A percentile compares a stretch with the other conserved stretches of the same genome.
Conservation (phyloP, 805 yeast species). For the Aciculoconidium aculeatum region DNA sequence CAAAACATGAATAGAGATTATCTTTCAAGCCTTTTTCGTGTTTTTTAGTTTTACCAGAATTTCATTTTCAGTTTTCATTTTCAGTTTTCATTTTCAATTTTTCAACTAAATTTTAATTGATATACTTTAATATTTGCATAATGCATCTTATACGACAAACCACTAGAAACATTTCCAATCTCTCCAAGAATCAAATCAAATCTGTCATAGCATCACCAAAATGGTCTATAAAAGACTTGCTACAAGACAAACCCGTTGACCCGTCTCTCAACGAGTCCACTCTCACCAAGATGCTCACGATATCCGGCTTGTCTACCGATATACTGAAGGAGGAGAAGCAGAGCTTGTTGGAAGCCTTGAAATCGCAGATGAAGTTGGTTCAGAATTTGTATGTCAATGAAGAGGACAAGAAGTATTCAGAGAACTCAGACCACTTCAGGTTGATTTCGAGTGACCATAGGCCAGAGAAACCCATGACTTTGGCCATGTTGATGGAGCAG, state of each 20-base stretch:
- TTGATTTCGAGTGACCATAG: conserved; percentile 29
- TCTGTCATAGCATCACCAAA: conserved; percentile 6
- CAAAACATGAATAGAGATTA: too few relatives aligned
- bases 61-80: too few relatives aligned
- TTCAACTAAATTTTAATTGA: too few relatives aligned
- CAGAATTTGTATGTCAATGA: conserved; percentile 32
- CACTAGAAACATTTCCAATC: conserved; percentile 1
- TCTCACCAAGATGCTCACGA: conserved; percentile 30
- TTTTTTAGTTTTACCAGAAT: too few relatives aligned
- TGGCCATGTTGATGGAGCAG: conserved; percentile 10
- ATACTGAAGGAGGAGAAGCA: conserved; percentile 20
- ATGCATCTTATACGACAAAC: too few relatives aligned
- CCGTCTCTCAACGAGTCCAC: conserved; percentile 10
- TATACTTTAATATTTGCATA: too few relatives aligned
- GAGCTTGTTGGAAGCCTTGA: conserved; percentile 28
- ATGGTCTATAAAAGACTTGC: conserved; percentile 11
- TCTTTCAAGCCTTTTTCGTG: too few relatives aligned
- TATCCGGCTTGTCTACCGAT: conserved; percentile 44
- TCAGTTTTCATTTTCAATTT: too few relatives aligned
- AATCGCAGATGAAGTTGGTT: conserved; percentile 47
- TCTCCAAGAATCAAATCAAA: conserved; percentile 3
- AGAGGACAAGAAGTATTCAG: conserved; percentile 7
- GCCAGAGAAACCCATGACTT: conserved; percentile 18
- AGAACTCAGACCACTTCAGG: conserved; percentile 25
- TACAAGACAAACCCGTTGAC: conserved; percentile 1